A percentile compares a stretch with the other conserved stretches of the same genome.
phyloP scores from a whole-genome alignment of 306 rosid genomes.

The Crotalaria pallida region DNA sequence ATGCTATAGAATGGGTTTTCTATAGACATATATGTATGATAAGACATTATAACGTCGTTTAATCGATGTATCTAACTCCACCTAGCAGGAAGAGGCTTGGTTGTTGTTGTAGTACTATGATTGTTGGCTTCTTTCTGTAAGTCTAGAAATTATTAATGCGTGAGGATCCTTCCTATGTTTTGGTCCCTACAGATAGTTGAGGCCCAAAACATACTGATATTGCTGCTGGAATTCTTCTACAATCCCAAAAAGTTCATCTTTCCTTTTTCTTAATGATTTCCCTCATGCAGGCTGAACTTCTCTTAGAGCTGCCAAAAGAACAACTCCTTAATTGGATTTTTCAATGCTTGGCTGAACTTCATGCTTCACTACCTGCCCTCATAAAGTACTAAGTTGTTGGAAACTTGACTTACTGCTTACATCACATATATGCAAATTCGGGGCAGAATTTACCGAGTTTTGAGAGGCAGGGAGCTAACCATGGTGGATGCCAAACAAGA shows the following conservation, averaged over 20 bases:
- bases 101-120: too few relatives aligned
- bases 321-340: constrained; percentile 91
- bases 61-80: too few relatives aligned
- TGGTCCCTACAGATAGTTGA: background rate
- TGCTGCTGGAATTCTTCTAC: background rate
- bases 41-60: too few relatives aligned
- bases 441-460: background rate
- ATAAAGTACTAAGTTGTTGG: constrained; percentile 57
- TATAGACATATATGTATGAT: too few relatives aligned
- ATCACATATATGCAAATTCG: constrained; percentile 1
- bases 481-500: constrained; percentile 11
- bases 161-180: background rate
- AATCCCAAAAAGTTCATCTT: background rate
- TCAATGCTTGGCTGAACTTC: constrained; percentile 86
- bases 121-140: background rate
- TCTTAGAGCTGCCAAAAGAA: constrained; percentile 87
- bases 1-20: background rate
- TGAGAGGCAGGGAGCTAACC: constrained; percentile 1
- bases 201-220: background rate
- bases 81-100: too few relatives aligned
- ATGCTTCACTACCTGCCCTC: constrained; percentile 84
- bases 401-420: background rate
- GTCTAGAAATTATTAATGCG: background rate
- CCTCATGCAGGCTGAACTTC: constrained; percentile 81
- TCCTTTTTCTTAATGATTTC: background rate